Conservation (phyloP, 2,329 filamentous ascomycete genomes). For the Dactylellina parvicollis region DNA sequence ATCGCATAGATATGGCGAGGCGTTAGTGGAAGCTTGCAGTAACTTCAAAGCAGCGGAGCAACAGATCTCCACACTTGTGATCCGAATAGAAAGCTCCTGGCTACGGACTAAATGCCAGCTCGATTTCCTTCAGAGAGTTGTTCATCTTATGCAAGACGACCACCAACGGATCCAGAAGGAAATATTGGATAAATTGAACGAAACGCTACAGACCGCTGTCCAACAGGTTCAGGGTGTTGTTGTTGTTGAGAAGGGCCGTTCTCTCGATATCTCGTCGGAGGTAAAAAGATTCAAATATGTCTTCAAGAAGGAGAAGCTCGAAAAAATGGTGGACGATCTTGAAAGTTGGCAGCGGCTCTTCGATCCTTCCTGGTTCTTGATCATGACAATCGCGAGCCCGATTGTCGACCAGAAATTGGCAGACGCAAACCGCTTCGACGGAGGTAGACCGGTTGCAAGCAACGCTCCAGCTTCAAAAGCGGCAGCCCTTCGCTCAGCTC, state of each 20-base stretch:
- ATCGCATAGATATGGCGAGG: slow-evolving; percentile 53
- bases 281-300: slow-evolving; percentile 54
- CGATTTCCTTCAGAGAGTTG: slow-evolving; percentile 55
- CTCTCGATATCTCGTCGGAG: slow-evolving; percentile 36
- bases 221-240: slow-evolving; percentile 41
- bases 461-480: slow-evolving; percentile 1
- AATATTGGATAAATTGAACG: slow-evolving; percentile 51
- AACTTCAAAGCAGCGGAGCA: slow-evolving; percentile 54
- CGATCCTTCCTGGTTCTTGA: slow-evolving; percentile 60
- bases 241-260: neutral
- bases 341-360: slow-evolving; percentile 60
- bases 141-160: slow-evolving; percentile 54
- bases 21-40: slow-evolving; percentile 42
- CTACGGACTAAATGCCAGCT: slow-evolving; percentile 57
- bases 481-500: slow-evolving; percentile 18
- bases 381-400: slow-evolving; percentile 57
- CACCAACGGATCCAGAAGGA: slow-evolving; percentile 54
- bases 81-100: slow-evolving; percentile 55
- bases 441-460: slow-evolving; percentile 14
- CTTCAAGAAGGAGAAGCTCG: slow-evolving; percentile 56
- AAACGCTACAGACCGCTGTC: slow-evolving; percentile 27
- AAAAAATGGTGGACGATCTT: slow-evolving; percentile 59
- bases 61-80: slow-evolving; percentile 54
- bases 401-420: slow-evolving; percentile 58
- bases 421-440: slow-evolving; percentile 19